These are phyloP conservation scores for Hirschfeldia incana DNA, from an alignment of 345 rosid genomes.

Conservation along the genomic window DNA sequence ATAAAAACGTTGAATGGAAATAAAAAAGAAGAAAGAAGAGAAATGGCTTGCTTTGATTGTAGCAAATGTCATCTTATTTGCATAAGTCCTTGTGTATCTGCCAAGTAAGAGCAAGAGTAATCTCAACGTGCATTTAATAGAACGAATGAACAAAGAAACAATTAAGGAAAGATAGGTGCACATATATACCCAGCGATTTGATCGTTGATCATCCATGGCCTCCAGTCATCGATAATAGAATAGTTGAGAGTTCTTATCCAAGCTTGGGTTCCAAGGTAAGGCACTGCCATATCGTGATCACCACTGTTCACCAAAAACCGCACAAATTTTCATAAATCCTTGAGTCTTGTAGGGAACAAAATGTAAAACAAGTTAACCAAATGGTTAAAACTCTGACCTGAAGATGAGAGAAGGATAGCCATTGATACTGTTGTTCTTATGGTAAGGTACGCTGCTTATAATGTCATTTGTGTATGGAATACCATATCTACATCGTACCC, in stretches of 20 bases:
- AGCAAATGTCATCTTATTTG: conserved; percentile 65
- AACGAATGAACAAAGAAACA: neutral
- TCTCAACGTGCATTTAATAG: neutral
- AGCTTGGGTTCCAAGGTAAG: conserved; percentile 58
- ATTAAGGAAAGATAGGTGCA: neutral
- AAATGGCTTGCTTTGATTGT: conserved; percentile 53
- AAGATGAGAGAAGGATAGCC: conserved; percentile 35
- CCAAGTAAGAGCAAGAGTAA: neutral
- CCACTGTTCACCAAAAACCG: conserved; percentile 43
- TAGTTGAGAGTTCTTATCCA: conserved; percentile 64
- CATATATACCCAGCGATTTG: conserved; percentile 56
- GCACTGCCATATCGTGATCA: conserved; percentile 57
- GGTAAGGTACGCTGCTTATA: conserved; percentile 30
- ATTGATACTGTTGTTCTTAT: conserved; percentile 27
- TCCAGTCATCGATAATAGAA: conserved; percentile 60
- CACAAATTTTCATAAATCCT: neutral
- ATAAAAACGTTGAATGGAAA: neutral
- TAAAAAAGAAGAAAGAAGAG: neutral
- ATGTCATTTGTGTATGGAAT: conserved; percentile 17
- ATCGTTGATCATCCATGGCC: conserved; percentile 51
- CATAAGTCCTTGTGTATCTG: conserved; percentile 66
- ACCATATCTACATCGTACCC: neutral
- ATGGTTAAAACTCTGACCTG: conserved; percentile 13
- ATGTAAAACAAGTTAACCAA: neutral
- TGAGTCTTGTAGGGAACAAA: neutral